These are phyloP conservation scores for Penicillium maclennaniae DNA, from an alignment of 495 filamentous ascomycete genomes.

Conservation along the genomic window DNA sequence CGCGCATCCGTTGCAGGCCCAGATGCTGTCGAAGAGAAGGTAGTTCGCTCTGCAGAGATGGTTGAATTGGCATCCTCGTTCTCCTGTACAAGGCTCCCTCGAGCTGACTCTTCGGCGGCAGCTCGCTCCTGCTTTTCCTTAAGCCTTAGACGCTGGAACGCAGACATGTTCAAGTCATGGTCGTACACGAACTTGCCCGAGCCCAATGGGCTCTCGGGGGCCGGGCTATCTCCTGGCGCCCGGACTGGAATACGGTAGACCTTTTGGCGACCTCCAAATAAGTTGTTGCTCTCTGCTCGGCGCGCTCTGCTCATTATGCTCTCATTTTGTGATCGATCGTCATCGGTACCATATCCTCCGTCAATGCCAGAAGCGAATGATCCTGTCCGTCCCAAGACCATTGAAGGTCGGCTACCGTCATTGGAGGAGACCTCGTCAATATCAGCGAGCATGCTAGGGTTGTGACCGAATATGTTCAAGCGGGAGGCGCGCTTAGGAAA, in stretches of 20 bases:
- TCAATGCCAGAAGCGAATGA: conserved; percentile 53
- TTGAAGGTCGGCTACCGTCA: conserved; percentile 58
- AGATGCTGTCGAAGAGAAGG: conserved; percentile 82
- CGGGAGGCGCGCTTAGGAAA: conserved; percentile 76
- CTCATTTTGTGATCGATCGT: conserved; percentile 52
- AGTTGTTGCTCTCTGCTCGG: conserved; percentile 83
- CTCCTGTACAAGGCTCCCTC: conserved; percentile 26
- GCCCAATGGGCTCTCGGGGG: conserved; percentile 30
- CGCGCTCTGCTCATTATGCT: conserved; percentile 83
- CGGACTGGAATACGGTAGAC: conserved; percentile 81
- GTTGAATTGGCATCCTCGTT: conserved; percentile 58
- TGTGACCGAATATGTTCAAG: conserved; percentile 53
- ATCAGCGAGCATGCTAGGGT: conserved; percentile 60
- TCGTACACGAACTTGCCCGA: conserved; percentile 75
- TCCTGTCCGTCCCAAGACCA: conserved; percentile 45
- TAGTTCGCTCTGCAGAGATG: conserved; percentile 71
- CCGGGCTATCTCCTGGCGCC: conserved; percentile 24
- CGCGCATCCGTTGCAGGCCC: conserved; percentile 61
- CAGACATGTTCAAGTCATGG: conserved; percentile 73
- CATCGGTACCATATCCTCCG: conserved; percentile 62
- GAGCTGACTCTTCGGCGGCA: conserved; percentile 32
- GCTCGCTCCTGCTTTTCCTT: conserved; percentile 52
- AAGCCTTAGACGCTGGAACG: conserved; percentile 70
- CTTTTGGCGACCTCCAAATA: conserved; percentile 96
- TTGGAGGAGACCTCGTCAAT: conserved; percentile 88